Conservation (phyloP, 2,329 filamentous ascomycete species). For the Daldinia eschscholtzii region DNA sequence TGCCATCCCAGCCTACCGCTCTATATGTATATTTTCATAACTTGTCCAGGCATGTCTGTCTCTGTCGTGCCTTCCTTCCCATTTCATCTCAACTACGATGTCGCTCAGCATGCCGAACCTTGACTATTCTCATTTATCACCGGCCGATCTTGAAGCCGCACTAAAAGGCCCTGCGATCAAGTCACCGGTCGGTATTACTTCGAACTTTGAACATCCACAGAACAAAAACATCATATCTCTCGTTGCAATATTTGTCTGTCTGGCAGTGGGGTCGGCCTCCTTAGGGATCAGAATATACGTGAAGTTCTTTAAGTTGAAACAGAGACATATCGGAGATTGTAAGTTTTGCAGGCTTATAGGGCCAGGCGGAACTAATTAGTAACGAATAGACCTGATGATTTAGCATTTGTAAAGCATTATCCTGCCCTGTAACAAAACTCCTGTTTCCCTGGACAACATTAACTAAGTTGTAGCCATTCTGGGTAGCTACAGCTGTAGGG, state of each 20-base stretch:
- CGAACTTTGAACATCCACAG: background rate
- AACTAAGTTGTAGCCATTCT: constrained; percentile 1
- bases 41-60: background rate
- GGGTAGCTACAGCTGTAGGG: background rate
- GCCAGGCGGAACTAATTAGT: background rate
- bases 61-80: background rate
- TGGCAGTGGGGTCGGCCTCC: background rate
- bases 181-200: background rate
- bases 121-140: background rate
- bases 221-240: background rate
- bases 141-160: background rate
- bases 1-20: background rate
- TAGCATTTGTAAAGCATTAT: background rate
- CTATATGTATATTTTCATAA: background rate
- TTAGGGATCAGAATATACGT: background rate
- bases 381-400: constrained; percentile 2
- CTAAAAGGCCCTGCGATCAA: background rate
- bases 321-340: constrained; percentile 3
- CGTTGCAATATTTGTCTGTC: background rate
- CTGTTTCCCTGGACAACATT: background rate
- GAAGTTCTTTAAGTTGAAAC: background rate
- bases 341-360: background rate
- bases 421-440: background rate
- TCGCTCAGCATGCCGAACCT: background rate
- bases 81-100: background rate